A percentile compares a stretch with the other conserved stretches of the same genome.
phyloP scores from a whole-genome alignment of 495 filamentous ascomycete genomes.

The Podospora pseudocomata region DNA sequence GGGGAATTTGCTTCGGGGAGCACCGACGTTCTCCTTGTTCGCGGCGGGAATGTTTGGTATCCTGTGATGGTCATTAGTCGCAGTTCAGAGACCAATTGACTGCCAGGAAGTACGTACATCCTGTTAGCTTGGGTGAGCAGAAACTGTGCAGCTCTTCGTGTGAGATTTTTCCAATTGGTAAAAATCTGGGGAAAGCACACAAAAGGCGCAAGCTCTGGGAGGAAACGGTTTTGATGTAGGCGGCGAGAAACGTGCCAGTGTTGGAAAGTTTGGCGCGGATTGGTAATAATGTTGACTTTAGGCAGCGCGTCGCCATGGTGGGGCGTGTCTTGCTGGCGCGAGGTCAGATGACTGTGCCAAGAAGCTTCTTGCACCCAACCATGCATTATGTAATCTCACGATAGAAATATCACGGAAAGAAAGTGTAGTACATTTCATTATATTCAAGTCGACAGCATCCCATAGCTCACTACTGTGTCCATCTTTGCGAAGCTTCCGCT shows the following conservation, averaged over 20 bases:
- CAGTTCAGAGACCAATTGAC: background rate
- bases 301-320: conserved; percentile 1
- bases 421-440: too few species aligned
- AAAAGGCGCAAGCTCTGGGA: background rate
- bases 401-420: too few species aligned
- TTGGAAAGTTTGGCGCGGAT: conserved; percentile 4
- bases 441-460: too few species aligned
- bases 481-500: too few species aligned
- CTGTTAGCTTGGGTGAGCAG: background rate
- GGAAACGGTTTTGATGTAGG: background rate
- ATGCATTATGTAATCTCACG: background rate
- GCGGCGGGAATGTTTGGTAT: conserved; percentile 22
- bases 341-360: conserved; percentile 2
- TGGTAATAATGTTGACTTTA: conserved; percentile 4
- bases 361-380: background rate
- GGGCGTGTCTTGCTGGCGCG: conserved; percentile 2
- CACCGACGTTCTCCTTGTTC: conserved; percentile 31
- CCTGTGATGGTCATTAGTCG: conserved; percentile 9
- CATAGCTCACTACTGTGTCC: too few species aligned
- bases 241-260: background rate
- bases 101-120: background rate
- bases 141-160: background rate
- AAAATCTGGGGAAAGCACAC: background rate
- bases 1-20: conserved; percentile 32
- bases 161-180: background rate